Percentiles rank a stretch among this genome's conserved stretches.
Conservation (phyloP, 2,329 filamentous ascomycete species). For the Teratosphaeria zuluensis region DNA sequence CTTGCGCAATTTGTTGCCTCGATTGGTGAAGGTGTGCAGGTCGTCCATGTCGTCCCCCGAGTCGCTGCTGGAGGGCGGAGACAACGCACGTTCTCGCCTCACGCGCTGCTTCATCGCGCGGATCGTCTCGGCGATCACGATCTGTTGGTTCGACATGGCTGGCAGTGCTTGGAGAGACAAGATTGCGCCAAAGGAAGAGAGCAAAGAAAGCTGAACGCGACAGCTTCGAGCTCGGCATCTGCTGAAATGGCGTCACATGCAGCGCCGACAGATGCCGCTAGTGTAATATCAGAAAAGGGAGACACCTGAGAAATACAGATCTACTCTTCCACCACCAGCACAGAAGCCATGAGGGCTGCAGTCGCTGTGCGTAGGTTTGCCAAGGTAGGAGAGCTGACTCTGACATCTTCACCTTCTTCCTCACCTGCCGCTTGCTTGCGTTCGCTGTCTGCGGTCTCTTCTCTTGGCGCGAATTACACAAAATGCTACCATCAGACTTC, state of each 20-base stretch:
- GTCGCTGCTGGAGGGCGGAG: conserved; percentile 47
- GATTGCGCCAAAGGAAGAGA: not conserved
- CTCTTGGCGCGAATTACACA: not conserved
- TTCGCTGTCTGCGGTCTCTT: not conserved
- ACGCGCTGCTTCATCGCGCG: conserved; percentile 58
- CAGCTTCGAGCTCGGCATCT: not conserved
- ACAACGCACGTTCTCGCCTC: conserved; percentile 30
- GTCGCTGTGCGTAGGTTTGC: not conserved
- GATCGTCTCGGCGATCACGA: conserved; percentile 57
- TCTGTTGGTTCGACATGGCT: conserved; percentile 46
- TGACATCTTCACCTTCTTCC: not conserved
- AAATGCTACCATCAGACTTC: not conserved
- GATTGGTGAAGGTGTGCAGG: conserved; percentile 55
- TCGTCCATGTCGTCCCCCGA: conserved; percentile 64
- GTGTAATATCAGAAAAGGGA: not conserved
- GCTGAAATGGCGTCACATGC: not conserved
- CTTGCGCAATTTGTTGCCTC: conserved; percentile 71
- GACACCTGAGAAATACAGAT: not conserved
- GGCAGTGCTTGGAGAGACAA: not conserved
- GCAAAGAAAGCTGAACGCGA: not conserved
- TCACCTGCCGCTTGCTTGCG: not conserved
- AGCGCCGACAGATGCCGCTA: not conserved
- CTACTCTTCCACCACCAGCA: not conserved
- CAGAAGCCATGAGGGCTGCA: not conserved
- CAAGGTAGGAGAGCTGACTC: not conserved